phyloP scores from a whole-genome alignment of 345 rosid genomes.

The thale cress (Arabidopsis thaliana) region TAIR10.1 NC_003076.8:7155001-7155500 shows the following conservation, averaged over 20 bases:
- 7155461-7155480: background rate
- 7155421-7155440: slow-evolving; percentile 5
- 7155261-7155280: background rate
- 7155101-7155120: too few species aligned
- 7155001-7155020: too few species aligned
- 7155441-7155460: background rate
- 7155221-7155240: background rate
- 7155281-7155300: background rate
- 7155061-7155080: too few species aligned
- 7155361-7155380: background rate
- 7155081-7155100: too few species aligned
- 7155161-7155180: too few species aligned
- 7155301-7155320: background rate
- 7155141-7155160: too few species aligned
- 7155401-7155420: background rate
- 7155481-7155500: background rate
- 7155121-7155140: too few species aligned
- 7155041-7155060: too few species aligned
- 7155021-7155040: too few species aligned
- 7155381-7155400: background rate
- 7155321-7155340: background rate
- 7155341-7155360: background rate
- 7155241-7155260: background rate
- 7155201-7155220: background rate
- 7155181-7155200: background rate